These are phyloP conservation scores for Clavispora phyllophila DNA, from an alignment of 805 yeast genomes.

Conservation along the genomic window DNA sequence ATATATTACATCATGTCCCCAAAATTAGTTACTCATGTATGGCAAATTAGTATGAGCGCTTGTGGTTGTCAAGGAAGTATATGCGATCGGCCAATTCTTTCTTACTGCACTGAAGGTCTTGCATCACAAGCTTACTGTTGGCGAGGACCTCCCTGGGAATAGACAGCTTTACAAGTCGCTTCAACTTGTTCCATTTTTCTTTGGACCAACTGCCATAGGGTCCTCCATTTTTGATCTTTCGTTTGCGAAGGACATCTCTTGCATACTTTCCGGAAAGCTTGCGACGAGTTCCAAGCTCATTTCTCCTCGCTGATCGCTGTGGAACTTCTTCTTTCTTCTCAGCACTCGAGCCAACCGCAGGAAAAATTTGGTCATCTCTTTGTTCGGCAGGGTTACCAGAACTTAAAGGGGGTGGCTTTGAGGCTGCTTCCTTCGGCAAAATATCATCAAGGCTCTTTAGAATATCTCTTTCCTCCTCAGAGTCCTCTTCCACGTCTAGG, in stretches of 20 bases:
- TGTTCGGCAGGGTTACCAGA: too few relatives aligned
- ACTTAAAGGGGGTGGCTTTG: background rate
- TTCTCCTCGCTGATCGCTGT: background rate
- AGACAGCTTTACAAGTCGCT: slow-evolving; percentile 23
- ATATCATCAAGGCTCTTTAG: slow-evolving; percentile 1
- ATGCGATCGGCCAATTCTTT: slow-evolving; percentile 31
- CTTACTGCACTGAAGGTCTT: slow-evolving; percentile 21
- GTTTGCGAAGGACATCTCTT: slow-evolving; percentile 11
- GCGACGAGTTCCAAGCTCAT: background rate
- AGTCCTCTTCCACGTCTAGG: slow-evolving; percentile 2
- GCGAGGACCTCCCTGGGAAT: slow-evolving; percentile 24
- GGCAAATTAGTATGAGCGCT: background rate
- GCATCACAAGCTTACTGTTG: slow-evolving; percentile 22
- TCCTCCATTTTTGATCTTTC: background rate
- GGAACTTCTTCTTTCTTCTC: background rate
- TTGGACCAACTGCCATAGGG: slow-evolving; percentile 21
- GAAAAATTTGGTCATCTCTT: too few relatives aligned
- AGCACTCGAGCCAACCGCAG: too few relatives aligned
- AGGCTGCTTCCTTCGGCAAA: background rate
- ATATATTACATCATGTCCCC: background rate
- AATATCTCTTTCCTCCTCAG: slow-evolving; percentile 2
- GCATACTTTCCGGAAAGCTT: slow-evolving; percentile 18
- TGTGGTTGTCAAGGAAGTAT: slow-evolving; percentile 5
- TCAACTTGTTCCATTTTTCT: slow-evolving; percentile 30
- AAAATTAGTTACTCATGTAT: background rate